Conservation (phyloP, 2,329 filamentous ascomycete genomes). For the Nemania sp. region DNA sequence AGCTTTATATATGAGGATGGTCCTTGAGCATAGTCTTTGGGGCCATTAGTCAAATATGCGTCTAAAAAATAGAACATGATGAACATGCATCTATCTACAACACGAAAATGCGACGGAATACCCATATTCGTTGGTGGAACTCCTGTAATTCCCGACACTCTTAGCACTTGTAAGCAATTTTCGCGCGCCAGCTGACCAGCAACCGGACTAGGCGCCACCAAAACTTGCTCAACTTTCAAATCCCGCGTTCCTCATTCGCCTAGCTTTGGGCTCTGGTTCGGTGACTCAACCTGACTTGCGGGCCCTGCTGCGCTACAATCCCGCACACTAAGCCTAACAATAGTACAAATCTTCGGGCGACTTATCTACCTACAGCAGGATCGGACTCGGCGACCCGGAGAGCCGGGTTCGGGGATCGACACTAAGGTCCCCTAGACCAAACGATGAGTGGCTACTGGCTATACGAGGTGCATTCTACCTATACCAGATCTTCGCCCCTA, state of each 20-base stretch:
- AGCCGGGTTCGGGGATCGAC: constrained; percentile 20
- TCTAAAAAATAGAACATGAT: background rate
- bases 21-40: background rate
- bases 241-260: constrained; percentile 31
- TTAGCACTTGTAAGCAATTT: constrained; percentile 22
- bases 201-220: background rate
- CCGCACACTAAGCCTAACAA: constrained; percentile 10
- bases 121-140: constrained; percentile 18
- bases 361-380: background rate
- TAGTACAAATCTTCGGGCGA: too few species aligned
- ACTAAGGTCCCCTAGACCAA: background rate
- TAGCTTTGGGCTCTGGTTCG: background rate
- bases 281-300: constrained; percentile 32
- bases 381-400: constrained; percentile 21
- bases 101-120: constrained; percentile 38
- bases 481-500: background rate
- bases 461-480: constrained; percentile 35
- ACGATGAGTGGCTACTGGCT: constrained; percentile 30
- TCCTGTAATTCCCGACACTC: constrained; percentile 34
- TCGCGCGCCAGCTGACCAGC: constrained; percentile 30
- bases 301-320: background rate
- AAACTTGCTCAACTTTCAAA: constrained; percentile 32
- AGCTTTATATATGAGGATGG: background rate
- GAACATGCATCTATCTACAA: background rate
- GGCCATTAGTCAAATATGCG: background rate